Evolutionary conservation across 2,329 filamentous ascomycete species (phyloP).

Genomic region (Cryphonectria naterciae): DNA sequence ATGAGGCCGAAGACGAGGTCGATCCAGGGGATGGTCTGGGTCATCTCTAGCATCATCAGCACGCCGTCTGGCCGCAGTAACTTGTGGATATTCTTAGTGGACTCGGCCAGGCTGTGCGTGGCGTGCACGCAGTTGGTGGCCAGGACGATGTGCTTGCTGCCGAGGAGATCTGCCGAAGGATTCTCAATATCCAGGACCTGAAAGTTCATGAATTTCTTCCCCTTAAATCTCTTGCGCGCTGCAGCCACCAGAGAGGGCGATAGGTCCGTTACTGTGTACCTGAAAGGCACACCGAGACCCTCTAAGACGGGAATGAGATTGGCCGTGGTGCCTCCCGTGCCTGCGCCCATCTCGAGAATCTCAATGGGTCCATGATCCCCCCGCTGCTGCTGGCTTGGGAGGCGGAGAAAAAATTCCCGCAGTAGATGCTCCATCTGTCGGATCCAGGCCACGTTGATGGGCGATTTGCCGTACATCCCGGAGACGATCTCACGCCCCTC

Average conservation of each 20-base stretch:
- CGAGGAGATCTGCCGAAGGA: conserved; percentile 32
- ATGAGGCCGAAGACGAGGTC: conserved; percentile 43
- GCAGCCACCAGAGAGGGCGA: conserved; percentile 38
- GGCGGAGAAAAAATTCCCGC: not conserved
- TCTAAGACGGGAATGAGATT: conserved; percentile 34
- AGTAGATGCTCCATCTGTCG: not conserved
- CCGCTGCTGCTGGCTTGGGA: not conserved
- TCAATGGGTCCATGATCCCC: conserved; percentile 29
- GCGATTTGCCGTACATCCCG: conserved; percentile 12
- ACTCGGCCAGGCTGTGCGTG: conserved; percentile 34
- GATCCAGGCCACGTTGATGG: not conserved
- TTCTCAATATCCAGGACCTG: conserved; percentile 38
- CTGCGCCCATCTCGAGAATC: conserved; percentile 40
- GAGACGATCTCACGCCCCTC: conserved; percentile 11
- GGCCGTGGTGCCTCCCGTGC: conserved; percentile 43
- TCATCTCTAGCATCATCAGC: conserved; percentile 42
- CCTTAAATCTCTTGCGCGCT: conserved; percentile 35
- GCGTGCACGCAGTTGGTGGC: conserved; percentile 42
- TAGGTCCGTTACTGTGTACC: conserved; percentile 47
- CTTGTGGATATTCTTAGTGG: conserved; percentile 33
- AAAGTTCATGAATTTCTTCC: conserved; percentile 37
- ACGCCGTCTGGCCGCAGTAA: conserved; percentile 40
- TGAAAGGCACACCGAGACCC: conserved; percentile 34
- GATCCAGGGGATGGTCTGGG: conserved; percentile 36
- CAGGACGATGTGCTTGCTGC: conserved; percentile 38